Percentiles rank a stretch among this genome's conserved stretches.
These are phyloP conservation scores for Candida odintsovae DNA, from an alignment of 805 yeast species.

Conservation along the genomic window DNA sequence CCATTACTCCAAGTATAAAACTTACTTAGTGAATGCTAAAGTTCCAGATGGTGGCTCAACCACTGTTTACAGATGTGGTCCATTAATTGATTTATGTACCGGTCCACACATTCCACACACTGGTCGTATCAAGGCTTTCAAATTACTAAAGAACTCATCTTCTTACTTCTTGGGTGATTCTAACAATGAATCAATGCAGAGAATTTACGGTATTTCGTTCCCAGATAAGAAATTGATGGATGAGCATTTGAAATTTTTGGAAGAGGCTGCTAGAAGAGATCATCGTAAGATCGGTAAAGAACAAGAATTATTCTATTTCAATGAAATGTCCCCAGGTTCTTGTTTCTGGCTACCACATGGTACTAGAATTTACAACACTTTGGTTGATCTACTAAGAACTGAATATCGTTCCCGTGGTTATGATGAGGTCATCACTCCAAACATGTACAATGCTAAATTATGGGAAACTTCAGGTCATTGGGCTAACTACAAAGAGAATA, in stretches of 20 bases:
- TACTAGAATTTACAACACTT: slow-evolving; percentile 89
- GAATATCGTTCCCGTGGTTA: slow-evolving; percentile 93
- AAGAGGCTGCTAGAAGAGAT: slow-evolving; percentile 93
- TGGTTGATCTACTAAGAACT: slow-evolving; percentile 69
- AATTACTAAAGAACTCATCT: slow-evolving; percentile 90
- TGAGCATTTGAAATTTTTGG: slow-evolving; percentile 88
- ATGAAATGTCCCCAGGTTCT: slow-evolving; percentile 96
- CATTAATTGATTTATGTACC: slow-evolving; percentile 91
- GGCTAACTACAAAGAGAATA: slow-evolving; percentile 95
- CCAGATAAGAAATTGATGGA: slow-evolving; percentile 97
- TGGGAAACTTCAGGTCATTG: slow-evolving; percentile 99
- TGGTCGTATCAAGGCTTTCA: slow-evolving; percentile 91
- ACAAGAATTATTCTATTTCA: slow-evolving; percentile 91
- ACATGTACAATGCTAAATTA: slow-evolving; percentile 94
- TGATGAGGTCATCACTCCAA: slow-evolving; percentile 98
- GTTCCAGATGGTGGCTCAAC: slow-evolving; percentile 94
- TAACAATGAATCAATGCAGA: slow-evolving; percentile 89
- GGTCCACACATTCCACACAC: slow-evolving; percentile 99
- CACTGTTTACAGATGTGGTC: slow-evolving; percentile 97
- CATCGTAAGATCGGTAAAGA: slow-evolving; percentile 96
- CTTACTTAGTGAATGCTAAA: slow-evolving; percentile 76
- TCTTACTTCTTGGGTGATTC: slow-evolving; percentile 95
- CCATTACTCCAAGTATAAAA: slow-evolving; percentile 92
- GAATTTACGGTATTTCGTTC: slow-evolving; percentile 96
- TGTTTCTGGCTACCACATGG: slow-evolving; percentile 99